These are phyloP conservation scores for Urostyla sp. DNA, from an alignment of 73 alveolate genomes.

Conservation along the genomic window DNA sequence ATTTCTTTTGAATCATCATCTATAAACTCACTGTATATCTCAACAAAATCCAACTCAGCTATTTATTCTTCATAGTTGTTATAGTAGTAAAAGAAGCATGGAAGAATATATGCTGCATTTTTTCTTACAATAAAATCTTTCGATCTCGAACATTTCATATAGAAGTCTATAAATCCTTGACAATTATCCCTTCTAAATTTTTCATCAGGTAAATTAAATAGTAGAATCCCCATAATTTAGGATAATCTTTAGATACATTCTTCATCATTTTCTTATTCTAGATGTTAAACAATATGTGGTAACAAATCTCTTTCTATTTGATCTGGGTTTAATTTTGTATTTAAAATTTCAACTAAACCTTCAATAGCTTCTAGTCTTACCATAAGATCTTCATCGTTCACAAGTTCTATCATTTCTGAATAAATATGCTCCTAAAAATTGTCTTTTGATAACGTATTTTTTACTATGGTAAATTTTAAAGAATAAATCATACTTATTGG, in stretches of 20 bases:
- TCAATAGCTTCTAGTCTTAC: slow-evolving; percentile 29
- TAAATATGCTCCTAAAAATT: not conserved
- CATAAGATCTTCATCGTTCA: slow-evolving; percentile 33
- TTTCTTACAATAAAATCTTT: not conserved
- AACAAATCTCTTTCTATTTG: slow-evolving; percentile 3
- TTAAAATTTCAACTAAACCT: slow-evolving; percentile 18
- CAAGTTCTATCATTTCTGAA: slow-evolving; percentile 6
- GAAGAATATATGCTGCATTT: slow-evolving; percentile 24
- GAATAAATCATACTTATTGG: too few species aligned
- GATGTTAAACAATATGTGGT: slow-evolving; percentile 4
- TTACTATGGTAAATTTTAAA: too few species aligned
- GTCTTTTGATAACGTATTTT: slow-evolving; percentile 28
- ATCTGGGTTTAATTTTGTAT: not conserved
- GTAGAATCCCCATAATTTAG: not conserved
- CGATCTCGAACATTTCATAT: not conserved
- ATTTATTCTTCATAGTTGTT: slow-evolving; percentile 14
- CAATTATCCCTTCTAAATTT: not conserved
- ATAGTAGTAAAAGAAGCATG: slow-evolving; percentile 36
- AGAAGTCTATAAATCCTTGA: slow-evolving; percentile 6
- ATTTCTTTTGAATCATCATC: slow-evolving; percentile 15
- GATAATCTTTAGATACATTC: slow-evolving; percentile 19
- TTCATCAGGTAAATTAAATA: slow-evolving; percentile 20
- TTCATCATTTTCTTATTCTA: slow-evolving; percentile 25
- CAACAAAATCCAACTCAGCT: slow-evolving; percentile 31
- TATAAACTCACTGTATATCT: slow-evolving; percentile 10